Evolutionary conservation across 2,329 filamentous ascomycete genomes (phyloP).

Genomic region (Hortaea sp.): DNA sequence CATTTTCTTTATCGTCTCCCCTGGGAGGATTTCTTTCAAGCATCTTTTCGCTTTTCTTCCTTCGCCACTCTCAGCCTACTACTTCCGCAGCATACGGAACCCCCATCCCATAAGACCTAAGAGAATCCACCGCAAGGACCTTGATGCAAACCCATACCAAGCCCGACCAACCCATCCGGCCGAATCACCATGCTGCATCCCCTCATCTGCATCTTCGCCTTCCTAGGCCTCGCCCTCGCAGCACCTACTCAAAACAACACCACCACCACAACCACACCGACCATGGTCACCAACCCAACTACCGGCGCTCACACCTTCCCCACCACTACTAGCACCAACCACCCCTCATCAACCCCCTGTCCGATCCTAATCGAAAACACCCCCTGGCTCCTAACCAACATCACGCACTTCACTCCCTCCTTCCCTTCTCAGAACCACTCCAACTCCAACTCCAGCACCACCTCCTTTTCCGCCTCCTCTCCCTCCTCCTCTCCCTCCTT

Average conservation of each 20-base stretch:
- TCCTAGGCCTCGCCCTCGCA: background rate
- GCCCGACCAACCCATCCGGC: too few relatives aligned
- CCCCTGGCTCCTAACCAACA: constrained; percentile 1
- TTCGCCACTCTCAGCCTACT: background rate
- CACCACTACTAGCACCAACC: background rate
- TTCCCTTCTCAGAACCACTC: background rate
- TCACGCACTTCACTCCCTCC: background rate
- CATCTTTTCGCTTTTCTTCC: background rate
- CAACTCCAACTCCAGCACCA: background rate
- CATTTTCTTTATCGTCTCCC: background rate
- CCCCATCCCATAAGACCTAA: background rate
- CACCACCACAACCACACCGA: background rate
- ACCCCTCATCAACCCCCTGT: background rate
- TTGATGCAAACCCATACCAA: background rate
- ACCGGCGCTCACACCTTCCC: too few relatives aligned
- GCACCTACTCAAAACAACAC: background rate
- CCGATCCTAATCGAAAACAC: background rate
- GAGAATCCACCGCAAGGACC: background rate
- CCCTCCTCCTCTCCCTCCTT: too few relatives aligned
- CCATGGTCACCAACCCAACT: too few relatives aligned
- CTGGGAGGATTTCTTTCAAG: background rate
- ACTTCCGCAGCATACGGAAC: background rate
- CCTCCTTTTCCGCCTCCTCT: too few relatives aligned
- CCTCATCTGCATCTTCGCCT: background rate
- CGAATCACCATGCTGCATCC: background rate